Conservation (phyloP, 1,284 basidiomycete genomes). For the Sanghuangporus weigelae region DNA sequence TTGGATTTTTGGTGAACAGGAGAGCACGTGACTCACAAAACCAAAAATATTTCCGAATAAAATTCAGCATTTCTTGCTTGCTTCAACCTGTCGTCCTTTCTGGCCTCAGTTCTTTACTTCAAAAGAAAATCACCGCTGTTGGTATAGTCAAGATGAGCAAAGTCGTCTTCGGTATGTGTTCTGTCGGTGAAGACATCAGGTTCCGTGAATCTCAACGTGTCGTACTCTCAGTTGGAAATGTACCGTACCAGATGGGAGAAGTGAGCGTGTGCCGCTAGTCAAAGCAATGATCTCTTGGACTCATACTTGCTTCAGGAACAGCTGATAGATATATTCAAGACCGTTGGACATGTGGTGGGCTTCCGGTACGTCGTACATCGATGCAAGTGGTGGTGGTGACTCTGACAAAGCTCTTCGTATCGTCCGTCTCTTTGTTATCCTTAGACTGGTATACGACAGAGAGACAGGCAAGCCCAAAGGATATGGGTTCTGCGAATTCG, state of each 20-base stretch:
- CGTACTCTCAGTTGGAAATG: slow-evolving; percentile 63
- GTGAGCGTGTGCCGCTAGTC: slow-evolving; percentile 28
- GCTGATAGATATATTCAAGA: slow-evolving; percentile 80
- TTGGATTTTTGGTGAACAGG: neutral
- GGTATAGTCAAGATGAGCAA: slow-evolving; percentile 36
- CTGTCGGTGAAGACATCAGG: neutral
- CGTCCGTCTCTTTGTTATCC: neutral
- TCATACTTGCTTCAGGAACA: slow-evolving; percentile 46
- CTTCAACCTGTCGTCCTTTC: neutral
- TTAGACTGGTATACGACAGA: slow-evolving; percentile 90
- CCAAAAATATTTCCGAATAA: neutral
- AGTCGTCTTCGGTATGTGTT: slow-evolving; percentile 42
- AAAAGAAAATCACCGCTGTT: neutral
- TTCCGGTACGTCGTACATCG: slow-evolving; percentile 52
- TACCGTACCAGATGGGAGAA: slow-evolving; percentile 83
- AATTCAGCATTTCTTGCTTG: neutral
- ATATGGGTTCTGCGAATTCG: slow-evolving; percentile 97
- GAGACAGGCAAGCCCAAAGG: slow-evolving; percentile 95
- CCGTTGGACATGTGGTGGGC: slow-evolving; percentile 82
- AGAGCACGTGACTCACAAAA: neutral
- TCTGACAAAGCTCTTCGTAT: neutral
- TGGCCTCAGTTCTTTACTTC: neutral
- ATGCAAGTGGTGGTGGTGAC: slow-evolving; percentile 1
- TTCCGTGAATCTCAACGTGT: neutral
- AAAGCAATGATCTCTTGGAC: neutral